A percentile compares a stretch with the other conserved stretches of the same genome.
These are phyloP conservation scores for Candolleomyces aberdarensis DNA, from an alignment of 768 basidiomycete genomes.

Conservation along the genomic window DNA sequence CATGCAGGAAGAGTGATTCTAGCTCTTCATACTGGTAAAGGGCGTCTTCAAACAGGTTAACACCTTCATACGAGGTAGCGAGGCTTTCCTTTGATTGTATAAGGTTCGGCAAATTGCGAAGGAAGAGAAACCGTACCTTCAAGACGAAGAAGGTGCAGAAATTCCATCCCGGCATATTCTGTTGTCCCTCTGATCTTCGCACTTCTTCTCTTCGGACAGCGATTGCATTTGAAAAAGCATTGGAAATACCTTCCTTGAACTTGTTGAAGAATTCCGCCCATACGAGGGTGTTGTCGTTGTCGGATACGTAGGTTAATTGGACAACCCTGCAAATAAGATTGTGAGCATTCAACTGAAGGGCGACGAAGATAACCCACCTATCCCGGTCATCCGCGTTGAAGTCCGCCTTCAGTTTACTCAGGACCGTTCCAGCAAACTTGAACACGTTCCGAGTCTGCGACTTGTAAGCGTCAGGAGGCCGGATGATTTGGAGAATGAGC, in stretches of 20 bases:
- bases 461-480: conserved; percentile 54
- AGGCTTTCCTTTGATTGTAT: conserved; percentile 76
- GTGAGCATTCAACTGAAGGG: conserved; percentile 1
- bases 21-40: conserved; percentile 88
- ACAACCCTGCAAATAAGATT: conserved; percentile 55
- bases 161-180: conserved; percentile 96
- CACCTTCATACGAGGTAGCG: conserved; percentile 87
- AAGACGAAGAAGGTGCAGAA: conserved; percentile 96
- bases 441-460: conserved; percentile 65
- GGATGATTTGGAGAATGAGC: conserved; percentile 84
- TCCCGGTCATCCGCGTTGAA: conserved; percentile 90
- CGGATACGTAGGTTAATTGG: conserved; percentile 74
- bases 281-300: conserved; percentile 67
- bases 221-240: conserved; percentile 79
- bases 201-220: conserved; percentile 86
- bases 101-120: conserved; percentile 16
- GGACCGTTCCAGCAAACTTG: conserved; percentile 77
- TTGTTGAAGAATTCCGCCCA: conserved; percentile 90
- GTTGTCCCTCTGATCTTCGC: conserved; percentile 81
- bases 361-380: conserved; percentile 42
- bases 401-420: conserved; percentile 90
- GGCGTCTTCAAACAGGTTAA: conserved; percentile 88
- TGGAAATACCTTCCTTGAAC: conserved; percentile 86
- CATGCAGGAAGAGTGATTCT: conserved; percentile 76
- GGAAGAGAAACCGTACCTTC: conserved; percentile 54